These are phyloP conservation scores for Conoideocrella luteorostrata DNA, from an alignment of 2,329 filamentous ascomycete species.

Conservation along the genomic window DNA sequence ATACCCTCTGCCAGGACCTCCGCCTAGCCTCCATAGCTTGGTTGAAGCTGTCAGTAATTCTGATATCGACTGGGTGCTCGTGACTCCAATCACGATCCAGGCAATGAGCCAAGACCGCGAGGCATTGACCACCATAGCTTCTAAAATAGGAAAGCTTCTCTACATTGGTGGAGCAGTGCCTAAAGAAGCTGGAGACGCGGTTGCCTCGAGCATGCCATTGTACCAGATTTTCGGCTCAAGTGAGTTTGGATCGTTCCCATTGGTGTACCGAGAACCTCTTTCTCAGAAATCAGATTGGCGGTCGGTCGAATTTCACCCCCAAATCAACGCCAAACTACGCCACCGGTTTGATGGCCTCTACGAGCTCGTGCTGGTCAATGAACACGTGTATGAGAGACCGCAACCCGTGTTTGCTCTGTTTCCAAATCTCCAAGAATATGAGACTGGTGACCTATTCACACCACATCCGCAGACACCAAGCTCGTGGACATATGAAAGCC, in stretches of 20 bases:
- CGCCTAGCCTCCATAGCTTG: slow-evolving; percentile 3
- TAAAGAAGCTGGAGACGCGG: background rate
- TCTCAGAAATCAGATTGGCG: slow-evolving; percentile 1
- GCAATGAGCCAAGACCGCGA: background rate
- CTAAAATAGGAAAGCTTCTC: background rate
- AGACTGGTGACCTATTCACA: slow-evolving; percentile 7
- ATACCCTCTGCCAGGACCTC: slow-evolving; percentile 5
- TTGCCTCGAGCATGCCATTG: background rate
- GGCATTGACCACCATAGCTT: background rate
- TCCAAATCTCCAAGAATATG: slow-evolving; percentile 2
- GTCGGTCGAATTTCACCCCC: slow-evolving; percentile 5
- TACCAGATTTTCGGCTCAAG: slow-evolving; percentile 4
- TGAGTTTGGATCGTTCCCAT: slow-evolving; percentile 5
- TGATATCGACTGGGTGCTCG: slow-evolving; percentile 1
- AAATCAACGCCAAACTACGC: background rate
- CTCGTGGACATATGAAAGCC: slow-evolving; percentile 5
- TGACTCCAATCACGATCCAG: slow-evolving; percentile 3
- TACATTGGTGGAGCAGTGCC: slow-evolving; percentile 2
- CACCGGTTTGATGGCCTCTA: slow-evolving; percentile 1
- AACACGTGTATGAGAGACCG: background rate
- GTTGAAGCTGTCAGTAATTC: slow-evolving; percentile 10
- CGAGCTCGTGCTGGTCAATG: slow-evolving; percentile 5
- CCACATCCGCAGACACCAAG: slow-evolving; percentile 1
- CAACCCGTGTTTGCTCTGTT: slow-evolving; percentile 1
- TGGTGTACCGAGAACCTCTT: slow-evolving; percentile 3